Percentiles rank a stretch among this genome's conserved stretches.
Conservation (phyloP, 2,329 filamentous ascomycete species). For the Xylariales sp. region DNA sequence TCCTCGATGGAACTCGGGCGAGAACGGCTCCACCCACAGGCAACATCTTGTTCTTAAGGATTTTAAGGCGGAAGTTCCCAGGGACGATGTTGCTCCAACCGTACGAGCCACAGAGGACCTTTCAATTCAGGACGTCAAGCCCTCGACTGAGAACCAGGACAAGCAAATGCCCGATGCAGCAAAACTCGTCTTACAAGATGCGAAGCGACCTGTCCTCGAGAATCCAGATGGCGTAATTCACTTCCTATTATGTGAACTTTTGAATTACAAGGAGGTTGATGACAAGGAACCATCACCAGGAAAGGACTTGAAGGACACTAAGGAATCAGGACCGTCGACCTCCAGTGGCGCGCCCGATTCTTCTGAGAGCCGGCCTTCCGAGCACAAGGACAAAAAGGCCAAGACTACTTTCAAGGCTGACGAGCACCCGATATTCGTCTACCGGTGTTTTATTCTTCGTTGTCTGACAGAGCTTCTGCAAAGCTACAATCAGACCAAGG, state of each 20-base stretch:
- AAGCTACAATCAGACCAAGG: slow-evolving; percentile 90
- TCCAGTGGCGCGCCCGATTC: slow-evolving; percentile 25
- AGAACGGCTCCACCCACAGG: slow-evolving; percentile 26
- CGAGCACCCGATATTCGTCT: slow-evolving; percentile 93
- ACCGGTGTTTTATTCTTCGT: slow-evolving; percentile 90
- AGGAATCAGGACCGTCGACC: slow-evolving; percentile 28
- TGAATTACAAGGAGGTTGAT: slow-evolving; percentile 88
- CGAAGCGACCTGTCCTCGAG: slow-evolving; percentile 80
- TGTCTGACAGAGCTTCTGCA: slow-evolving; percentile 86
- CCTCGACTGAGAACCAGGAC: slow-evolving; percentile 54
- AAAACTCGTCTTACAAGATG: slow-evolving; percentile 57
- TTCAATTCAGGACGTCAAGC: slow-evolving; percentile 51
- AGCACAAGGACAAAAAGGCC: slow-evolving; percentile 56
- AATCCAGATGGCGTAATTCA: slow-evolving; percentile 94
- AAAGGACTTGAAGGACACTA: slow-evolving; percentile 37
- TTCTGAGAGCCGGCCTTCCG: slow-evolving; percentile 21
- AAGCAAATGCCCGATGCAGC: slow-evolving; percentile 59
- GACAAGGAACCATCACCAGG: slow-evolving; percentile 62
- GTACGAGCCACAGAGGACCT: slow-evolving; percentile 42
- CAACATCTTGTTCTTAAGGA: slow-evolving; percentile 40
- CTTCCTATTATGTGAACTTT: slow-evolving; percentile 85
- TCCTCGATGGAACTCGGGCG: slow-evolving; percentile 47
- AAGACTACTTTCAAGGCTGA: slow-evolving; percentile 84
- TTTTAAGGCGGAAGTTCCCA: slow-evolving; percentile 21
- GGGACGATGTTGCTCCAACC: slow-evolving; percentile 39